Base-by-base conservation (phyloP, 805 yeast species). In the fission yeast (Schizosaccharomyces pombe) region DNA sequence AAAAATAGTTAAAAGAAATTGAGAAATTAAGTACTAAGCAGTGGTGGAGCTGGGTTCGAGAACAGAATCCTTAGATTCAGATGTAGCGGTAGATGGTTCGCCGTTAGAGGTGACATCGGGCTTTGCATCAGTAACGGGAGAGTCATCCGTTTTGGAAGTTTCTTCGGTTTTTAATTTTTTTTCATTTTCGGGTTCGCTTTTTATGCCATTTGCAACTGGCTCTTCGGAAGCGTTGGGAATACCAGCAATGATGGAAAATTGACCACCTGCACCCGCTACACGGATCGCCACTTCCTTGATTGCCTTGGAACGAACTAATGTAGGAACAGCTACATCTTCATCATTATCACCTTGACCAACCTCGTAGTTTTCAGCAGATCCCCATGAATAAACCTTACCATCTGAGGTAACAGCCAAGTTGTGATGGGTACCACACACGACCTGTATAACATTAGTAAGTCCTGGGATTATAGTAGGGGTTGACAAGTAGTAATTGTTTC, bases 361-460 rank as follows among this genome's bases (percentile, higher is more conserved):
- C 19, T 94, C 98, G 67, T 85, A 91, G 0, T 95, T 87, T 60
- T 89, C 97, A 49, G 93, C 96, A 64, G 87, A 91, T 1, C 99
- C 99, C 99, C 99, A 91, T 1, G 96, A 77, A 69, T 78, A 91
- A 1, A 79, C 83, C 54, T 83, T 70, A 12, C 99, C 98, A 61
- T 84, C 85, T 39, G 56, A 61, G 2, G 93, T 77, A 4, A 87
- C 74, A 1, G 95, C 96, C 55, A 91, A 68, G 1, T 93, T 82
- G 65, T 91, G 98, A 62, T 91, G 97, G 1, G 94, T 80, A 1
- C 98, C 98, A 37, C 81, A 77, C 5, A 93, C 81, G 47, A 89
- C 71, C 29, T 66, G 63, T 60, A 73, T 75, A 62, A 77, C 68
- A 57, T 72, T 71, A 52, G 86, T 85, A 47, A 78, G 34, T n/a